phyloP scores from a whole-genome alignment of 1,139 yeast genomes.

The Torulaspora pretoriensis region DNA sequence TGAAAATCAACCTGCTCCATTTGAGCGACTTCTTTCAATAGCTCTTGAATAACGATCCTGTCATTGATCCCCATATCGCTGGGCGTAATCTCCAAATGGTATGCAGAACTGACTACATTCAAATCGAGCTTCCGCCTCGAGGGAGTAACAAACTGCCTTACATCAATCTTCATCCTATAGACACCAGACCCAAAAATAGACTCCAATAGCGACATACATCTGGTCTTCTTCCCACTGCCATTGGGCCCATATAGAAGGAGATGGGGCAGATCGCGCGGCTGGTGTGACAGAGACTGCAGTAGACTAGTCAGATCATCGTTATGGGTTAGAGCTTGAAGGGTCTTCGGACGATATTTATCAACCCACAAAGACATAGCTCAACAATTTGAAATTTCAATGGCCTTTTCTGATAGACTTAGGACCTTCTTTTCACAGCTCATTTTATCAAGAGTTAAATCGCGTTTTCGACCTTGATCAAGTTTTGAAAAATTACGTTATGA shows the following conservation, averaged over 20 bases:
- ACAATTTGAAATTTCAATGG: not conserved
- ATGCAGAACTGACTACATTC: slow-evolving; percentile 83
- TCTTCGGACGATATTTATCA: slow-evolving; percentile 82
- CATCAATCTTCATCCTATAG: slow-evolving; percentile 82
- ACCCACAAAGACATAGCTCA: slow-evolving; percentile 89
- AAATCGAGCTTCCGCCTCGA: slow-evolving; percentile 77
- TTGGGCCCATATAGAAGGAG: slow-evolving; percentile 88
- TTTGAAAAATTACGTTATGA: not conserved
- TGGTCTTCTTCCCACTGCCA: slow-evolving; percentile 95
- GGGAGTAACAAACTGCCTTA: slow-evolving; percentile 72
- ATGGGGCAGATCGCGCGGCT: slow-evolving; percentile 76
- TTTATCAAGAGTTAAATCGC: not conserved
- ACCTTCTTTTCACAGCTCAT: not conserved
- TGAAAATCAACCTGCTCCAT: slow-evolving; percentile 79
- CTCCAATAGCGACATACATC: slow-evolving; percentile 74
- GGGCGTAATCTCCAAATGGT: slow-evolving; percentile 93
- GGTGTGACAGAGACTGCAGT: slow-evolving; percentile 50
- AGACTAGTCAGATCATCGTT: slow-evolving; percentile 63
- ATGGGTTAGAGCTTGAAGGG: slow-evolving; percentile 58
- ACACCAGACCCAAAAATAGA: slow-evolving; percentile 82
- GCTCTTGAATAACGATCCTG: slow-evolving; percentile 88
- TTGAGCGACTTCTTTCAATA: slow-evolving; percentile 90
- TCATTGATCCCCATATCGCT: slow-evolving; percentile 96
- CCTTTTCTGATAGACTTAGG: not conserved
- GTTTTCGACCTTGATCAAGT: not conserved